Percentiles rank a stretch among this genome's conserved stretches.
phyloP scores from a whole-genome alignment of 495 filamentous ascomycete genomes.

The Aspergillus kassunensis region DNA sequence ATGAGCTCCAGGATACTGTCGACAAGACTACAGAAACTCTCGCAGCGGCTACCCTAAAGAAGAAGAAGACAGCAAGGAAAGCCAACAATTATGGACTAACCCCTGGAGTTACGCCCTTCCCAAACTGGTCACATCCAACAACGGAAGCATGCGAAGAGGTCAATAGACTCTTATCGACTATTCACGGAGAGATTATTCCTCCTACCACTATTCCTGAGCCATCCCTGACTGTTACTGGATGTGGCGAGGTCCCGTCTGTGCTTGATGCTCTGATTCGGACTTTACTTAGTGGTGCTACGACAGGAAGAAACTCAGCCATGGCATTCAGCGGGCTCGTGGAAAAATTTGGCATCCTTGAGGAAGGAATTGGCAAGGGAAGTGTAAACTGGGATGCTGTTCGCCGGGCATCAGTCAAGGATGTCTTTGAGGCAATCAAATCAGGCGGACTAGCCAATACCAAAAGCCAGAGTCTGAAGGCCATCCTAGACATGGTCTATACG shows the following conservation, averaged over 20 bases:
- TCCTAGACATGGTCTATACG: constrained; percentile 74
- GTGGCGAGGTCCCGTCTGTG: constrained; percentile 89
- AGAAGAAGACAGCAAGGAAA: constrained; percentile 21
- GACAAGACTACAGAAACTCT: constrained; percentile 16
- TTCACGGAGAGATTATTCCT: constrained; percentile 61
- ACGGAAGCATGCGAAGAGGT: constrained; percentile 70
- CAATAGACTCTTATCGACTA: constrained; percentile 57
- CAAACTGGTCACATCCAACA: constrained; percentile 64
- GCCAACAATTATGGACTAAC: constrained; percentile 38
- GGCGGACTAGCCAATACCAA: constrained; percentile 69
- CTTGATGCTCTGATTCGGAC: constrained; percentile 86
- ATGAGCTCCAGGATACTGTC: constrained; percentile 18
- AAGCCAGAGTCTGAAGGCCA: constrained; percentile 71
- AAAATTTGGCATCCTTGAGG: constrained; percentile 60
- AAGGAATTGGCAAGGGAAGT: constrained; percentile 67
- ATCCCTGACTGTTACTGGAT: constrained; percentile 77
- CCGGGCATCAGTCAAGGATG: constrained; percentile 52
- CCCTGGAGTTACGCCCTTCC: constrained; percentile 59
- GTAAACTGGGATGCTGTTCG: constrained; percentile 86
- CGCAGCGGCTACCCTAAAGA: background rate
- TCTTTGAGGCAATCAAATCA: constrained; percentile 67
- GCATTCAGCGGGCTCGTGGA: constrained; percentile 70
- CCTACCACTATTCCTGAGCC: constrained; percentile 70
- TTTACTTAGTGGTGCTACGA: constrained; percentile 71
- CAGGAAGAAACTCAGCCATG: constrained; percentile 57